These are phyloP conservation scores for Emydomyces testavorans DNA, from an alignment of 2,329 filamentous ascomycete genomes.

Conservation along the genomic window DNA sequence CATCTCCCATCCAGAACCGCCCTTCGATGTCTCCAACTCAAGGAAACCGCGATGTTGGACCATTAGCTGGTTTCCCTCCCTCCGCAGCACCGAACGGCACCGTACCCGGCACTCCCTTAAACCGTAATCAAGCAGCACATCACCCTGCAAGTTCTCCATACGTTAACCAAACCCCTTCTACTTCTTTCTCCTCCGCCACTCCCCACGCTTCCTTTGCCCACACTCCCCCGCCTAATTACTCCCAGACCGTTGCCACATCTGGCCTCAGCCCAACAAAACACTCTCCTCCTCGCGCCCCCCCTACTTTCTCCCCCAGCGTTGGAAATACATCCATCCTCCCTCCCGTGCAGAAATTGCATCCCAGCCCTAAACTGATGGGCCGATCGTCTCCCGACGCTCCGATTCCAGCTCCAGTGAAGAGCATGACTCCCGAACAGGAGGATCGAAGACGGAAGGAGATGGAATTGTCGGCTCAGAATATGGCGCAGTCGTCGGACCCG, in stretches of 20 bases:
- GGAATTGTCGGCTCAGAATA: conserved; percentile 15
- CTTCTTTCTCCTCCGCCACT: conserved; percentile 27
- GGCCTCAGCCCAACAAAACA: conserved; percentile 39
- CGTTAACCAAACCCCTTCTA: conserved; percentile 25
- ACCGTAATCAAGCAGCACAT: conserved; percentile 6
- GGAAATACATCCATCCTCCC: conserved; percentile 27
- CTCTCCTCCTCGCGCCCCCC: conserved; percentile 25
- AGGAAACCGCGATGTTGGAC: conserved; percentile 39
- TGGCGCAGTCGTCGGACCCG: not conserved
- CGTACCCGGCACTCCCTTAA: conserved; percentile 24
- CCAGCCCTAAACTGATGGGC: conserved; percentile 36
- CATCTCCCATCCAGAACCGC: conserved; percentile 36
- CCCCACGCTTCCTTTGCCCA: conserved; percentile 26
- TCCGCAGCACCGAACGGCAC: conserved; percentile 22
- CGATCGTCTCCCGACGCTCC: conserved; percentile 34
- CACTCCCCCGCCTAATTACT: conserved; percentile 18
- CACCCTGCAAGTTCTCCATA: conserved; percentile 9
- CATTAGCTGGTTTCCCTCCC: conserved; percentile 35
- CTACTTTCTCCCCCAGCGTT: conserved; percentile 6
- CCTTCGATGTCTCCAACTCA: conserved; percentile 41
- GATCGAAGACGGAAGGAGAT: conserved; percentile 32
- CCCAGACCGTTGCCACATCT: conserved; percentile 30
- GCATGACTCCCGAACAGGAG: conserved; percentile 35
- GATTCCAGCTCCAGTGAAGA: conserved; percentile 33
- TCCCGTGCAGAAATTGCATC: conserved; percentile 32